A percentile compares a stretch with the other conserved stretches of the same genome.
Conservation (phyloP, 108 stramenopile species). For the Pseudonitzschia multistriata region DNA sequence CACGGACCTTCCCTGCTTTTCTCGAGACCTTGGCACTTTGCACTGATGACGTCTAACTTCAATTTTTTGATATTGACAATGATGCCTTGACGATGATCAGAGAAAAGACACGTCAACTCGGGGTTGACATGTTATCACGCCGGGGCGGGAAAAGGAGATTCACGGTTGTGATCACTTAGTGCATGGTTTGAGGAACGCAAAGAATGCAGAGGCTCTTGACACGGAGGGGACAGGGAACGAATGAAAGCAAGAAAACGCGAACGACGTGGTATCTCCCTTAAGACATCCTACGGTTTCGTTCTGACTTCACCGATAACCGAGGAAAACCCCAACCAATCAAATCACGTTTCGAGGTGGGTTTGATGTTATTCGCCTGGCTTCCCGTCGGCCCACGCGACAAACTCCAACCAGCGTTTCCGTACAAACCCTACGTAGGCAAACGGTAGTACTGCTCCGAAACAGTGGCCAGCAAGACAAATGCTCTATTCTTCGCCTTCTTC, state of each 20-base stretch:
- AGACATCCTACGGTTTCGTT: background rate
- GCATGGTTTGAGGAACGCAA: background rate
- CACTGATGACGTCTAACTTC: constrained; percentile 3
- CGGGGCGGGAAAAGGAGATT: background rate
- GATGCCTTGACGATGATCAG: background rate
- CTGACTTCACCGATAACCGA: constrained; percentile 1
- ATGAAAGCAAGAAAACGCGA: constrained; percentile 3
- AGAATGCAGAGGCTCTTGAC: background rate
- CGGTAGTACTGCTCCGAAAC: too few species aligned
- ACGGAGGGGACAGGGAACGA: background rate
- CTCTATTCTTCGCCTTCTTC: background rate
- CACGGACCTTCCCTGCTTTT: background rate
- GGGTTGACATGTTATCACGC: background rate
- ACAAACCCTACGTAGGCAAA: too few species aligned
- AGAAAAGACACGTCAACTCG: constrained; percentile 7
- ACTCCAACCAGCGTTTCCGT: too few species aligned
- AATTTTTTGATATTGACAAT: background rate
- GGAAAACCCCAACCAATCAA: background rate
- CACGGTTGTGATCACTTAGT: background rate
- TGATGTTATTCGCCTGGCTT: background rate
- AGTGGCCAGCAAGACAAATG: too few species aligned
- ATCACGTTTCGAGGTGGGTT: background rate
- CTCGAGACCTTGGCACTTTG: background rate
- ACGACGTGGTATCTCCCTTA: background rate
- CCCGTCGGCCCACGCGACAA: too few species aligned